Conservation (phyloP, 2,329 filamentous ascomycete genomes). For the Apiospora phragmitis region DNA sequence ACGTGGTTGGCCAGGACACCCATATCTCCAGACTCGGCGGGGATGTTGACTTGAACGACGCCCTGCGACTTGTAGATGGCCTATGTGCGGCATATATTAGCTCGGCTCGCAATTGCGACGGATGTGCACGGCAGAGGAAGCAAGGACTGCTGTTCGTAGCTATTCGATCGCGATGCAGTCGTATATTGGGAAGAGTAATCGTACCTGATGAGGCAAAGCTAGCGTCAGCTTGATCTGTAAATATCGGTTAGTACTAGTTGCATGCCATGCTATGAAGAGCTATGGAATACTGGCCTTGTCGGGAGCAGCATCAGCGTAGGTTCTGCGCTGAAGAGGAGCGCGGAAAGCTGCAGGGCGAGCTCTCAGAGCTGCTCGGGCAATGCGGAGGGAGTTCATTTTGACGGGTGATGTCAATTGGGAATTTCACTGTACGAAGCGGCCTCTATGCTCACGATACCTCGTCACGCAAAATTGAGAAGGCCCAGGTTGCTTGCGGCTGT, state of each 20-base stretch:
- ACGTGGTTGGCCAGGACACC: conserved; percentile 99
- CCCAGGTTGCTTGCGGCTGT: not conserved
- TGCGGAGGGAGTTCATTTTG: conserved; percentile 92
- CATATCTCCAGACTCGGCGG: conserved; percentile 98
- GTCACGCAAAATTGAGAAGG: conserved; percentile 45
- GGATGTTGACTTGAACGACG: conserved; percentile 95
- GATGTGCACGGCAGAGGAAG: not conserved
- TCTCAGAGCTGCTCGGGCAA: conserved; percentile 87
- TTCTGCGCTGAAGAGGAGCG: conserved; percentile 78
- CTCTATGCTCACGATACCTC: conserved; percentile 39
- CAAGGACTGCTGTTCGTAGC: not conserved
- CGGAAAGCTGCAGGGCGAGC: conserved; percentile 76
- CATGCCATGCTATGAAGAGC: conserved; percentile 13
- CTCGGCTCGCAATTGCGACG: conserved; percentile 16
- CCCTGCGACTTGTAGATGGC: conserved; percentile 68
- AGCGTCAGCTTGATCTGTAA: conserved; percentile 91
- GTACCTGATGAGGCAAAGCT: conserved; percentile 97
- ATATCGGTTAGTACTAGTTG: conserved; percentile 30
- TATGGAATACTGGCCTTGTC: conserved; percentile 65
- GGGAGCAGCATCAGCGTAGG: conserved; percentile 84
- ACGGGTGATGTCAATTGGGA: conserved; percentile 49
- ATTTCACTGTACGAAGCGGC: conserved; percentile 44
- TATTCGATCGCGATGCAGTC: not conserved
- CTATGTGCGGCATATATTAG: conserved; percentile 64
- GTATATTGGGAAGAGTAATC: conserved; percentile 31